phyloP scores from a whole-genome alignment of 129 eudicot genomes.

The carrot (Daucus carota) region DNA sequence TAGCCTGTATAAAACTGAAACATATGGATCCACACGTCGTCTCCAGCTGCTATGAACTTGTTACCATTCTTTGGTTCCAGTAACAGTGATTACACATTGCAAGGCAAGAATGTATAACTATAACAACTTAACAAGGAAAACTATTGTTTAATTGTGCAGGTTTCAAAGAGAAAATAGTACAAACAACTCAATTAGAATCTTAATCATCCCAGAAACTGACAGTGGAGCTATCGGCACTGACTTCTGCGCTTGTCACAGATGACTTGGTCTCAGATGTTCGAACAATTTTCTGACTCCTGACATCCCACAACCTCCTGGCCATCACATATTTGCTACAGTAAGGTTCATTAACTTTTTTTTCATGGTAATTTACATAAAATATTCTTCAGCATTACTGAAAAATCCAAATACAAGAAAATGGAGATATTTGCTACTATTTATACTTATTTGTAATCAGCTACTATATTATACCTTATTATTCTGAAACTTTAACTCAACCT shows the following conservation, averaged over 20 bases:
- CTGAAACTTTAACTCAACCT: too few relatives aligned
- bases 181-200: conserved; percentile 9
- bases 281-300: conserved; percentile 67
- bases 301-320: conserved; percentile 68
- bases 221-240: conserved; percentile 68
- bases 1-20: conserved; percentile 72
- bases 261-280: conserved; percentile 73
- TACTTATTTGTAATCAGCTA: too few relatives aligned
- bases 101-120: conserved; percentile 32
- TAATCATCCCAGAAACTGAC: conserved; percentile 92
- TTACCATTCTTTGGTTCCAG: conserved; percentile 76
- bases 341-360: too few relatives aligned
- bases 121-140: neutral
- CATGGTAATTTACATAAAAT: too few relatives aligned
- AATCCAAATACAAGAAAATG: too few relatives aligned
- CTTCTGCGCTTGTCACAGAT: conserved; percentile 79
- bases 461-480: too few relatives aligned
- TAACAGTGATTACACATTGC: conserved; percentile 76
- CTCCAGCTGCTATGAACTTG: conserved; percentile 87
- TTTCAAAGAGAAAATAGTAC: neutral
- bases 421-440: too few relatives aligned
- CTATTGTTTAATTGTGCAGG: neutral
- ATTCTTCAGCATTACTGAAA: too few relatives aligned
- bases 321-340: conserved; percentile 1
- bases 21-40: conserved; percentile 78